A percentile compares a stretch with the other conserved stretches of the same genome.
Conservation (phyloP, 208 protist genomes). For the Zelonia costaricensis region DNA sequence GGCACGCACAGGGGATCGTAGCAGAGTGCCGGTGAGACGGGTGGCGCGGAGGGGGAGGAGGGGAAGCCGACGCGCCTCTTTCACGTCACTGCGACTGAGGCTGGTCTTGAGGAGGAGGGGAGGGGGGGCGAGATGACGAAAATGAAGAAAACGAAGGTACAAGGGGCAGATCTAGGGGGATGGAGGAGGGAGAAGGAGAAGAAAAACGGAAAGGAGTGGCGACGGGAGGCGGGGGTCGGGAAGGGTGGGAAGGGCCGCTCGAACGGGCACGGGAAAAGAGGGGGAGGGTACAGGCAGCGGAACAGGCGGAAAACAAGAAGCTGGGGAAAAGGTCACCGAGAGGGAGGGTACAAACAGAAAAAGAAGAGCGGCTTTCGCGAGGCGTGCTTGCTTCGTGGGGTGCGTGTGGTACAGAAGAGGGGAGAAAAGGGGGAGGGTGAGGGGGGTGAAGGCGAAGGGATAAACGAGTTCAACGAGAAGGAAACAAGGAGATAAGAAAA, state of each 20-base stretch:
- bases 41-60: not conserved
- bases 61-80: not conserved
- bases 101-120: not conserved
- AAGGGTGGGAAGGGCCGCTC: too few relatives aligned
- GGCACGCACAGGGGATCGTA: too few relatives aligned
- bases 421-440: not conserved
- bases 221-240: too few relatives aligned
- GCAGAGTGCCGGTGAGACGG: not conserved
- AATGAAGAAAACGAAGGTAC: not conserved
- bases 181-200: too few relatives aligned
- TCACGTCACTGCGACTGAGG: too few relatives aligned
- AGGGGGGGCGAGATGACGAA: not conserved
- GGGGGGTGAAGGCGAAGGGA: not conserved
- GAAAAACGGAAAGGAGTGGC: constrained; percentile 3
- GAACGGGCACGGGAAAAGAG: too few relatives aligned
- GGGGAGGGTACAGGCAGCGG: too few relatives aligned
- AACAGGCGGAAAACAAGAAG: not conserved
- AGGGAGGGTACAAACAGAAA: not conserved
- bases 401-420: too few relatives aligned
- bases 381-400: not conserved
- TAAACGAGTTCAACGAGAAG: not conserved
- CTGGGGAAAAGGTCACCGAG: not conserved
- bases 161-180: not conserved
- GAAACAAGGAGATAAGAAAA: not conserved
- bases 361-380: not conserved